Evolutionary conservation across 139 green algal species (phyloP).

Genomic region (Picochlorum sp.): DNA sequence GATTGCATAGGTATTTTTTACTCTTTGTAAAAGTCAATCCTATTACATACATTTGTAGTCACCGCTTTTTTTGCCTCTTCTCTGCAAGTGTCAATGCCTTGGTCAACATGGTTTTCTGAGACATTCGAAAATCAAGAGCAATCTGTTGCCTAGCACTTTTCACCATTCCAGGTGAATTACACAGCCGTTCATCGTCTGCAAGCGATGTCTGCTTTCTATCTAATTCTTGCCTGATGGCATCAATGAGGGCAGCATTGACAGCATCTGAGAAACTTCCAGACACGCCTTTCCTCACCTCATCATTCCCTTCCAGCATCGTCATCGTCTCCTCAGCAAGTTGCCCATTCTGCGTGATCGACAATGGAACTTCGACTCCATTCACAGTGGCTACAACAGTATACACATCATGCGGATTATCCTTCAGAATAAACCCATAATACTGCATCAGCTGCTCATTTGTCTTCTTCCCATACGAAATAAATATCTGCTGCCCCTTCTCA

Average conservation of each 20-base stretch:
- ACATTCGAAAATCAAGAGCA: conserved; percentile 20
- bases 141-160: not conserved
- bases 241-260: not conserved
- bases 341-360: conserved; percentile 21
- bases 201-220: conserved; percentile 12
- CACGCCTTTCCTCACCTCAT: not conserved
- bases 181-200: conserved; percentile 20
- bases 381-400: conserved; percentile 3
- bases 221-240: conserved; percentile 13
- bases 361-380: not conserved
- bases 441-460: conserved; percentile 48
- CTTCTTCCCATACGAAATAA: conserved; percentile 45
- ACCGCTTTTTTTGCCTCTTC: too few species aligned
- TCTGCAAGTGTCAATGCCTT: not conserved
- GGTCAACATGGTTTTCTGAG: conserved; percentile 28
- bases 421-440: conserved; percentile 50
- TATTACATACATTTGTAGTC: too few species aligned
- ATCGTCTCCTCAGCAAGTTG: conserved; percentile 16
- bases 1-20: too few species aligned
- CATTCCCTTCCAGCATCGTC: conserved; percentile 3
- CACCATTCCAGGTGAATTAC: conserved; percentile 14
- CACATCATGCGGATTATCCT: conserved; percentile 30
- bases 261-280: not conserved
- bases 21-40: too few species aligned
- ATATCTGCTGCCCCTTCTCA: conserved; percentile 23